Conservation (phyloP, 768 basidiomycete species). For the Serendipita vermifera region DNA sequence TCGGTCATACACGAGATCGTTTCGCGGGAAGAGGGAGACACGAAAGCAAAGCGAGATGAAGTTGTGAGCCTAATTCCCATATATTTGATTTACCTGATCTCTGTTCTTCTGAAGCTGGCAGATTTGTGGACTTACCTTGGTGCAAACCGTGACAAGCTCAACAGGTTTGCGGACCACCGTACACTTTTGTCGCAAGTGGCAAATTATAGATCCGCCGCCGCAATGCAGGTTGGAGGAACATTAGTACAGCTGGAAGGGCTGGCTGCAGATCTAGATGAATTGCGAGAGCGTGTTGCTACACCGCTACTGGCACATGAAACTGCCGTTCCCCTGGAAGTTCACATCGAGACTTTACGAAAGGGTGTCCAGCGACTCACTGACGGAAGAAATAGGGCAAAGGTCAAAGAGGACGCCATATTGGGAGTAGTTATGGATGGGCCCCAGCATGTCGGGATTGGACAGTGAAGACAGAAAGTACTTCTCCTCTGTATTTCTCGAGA, state of each 20-base stretch:
- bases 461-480: too few species aligned
- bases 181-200: not conserved
- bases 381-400: not conserved
- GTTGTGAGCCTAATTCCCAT: not conserved
- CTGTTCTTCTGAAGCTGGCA: not conserved
- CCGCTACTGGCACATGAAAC: not conserved
- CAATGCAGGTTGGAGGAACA: not conserved
- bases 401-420: not conserved
- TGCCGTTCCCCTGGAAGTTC: not conserved
- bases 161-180: not conserved
- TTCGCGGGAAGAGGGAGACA: slow-evolving; percentile 3
- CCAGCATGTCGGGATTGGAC: not conserved
- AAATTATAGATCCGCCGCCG: not conserved
- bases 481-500: too few species aligned
- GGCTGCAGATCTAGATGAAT: not conserved
- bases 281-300: not conserved
- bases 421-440: not conserved
- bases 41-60: not conserved
- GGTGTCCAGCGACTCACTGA: not conserved
- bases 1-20: slow-evolving; percentile 2
- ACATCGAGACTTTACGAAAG: slow-evolving; percentile 1
- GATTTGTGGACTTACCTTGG: slow-evolving; percentile 6
- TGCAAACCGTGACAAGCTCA: not conserved
- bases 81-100: not conserved
- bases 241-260: not conserved